A percentile compares a stretch with the other conserved stretches of the same genome.
These are phyloP conservation scores for Epichloe glyceriae DNA, from an alignment of 2,329 filamentous ascomycete species.

Conservation along the genomic window DNA sequence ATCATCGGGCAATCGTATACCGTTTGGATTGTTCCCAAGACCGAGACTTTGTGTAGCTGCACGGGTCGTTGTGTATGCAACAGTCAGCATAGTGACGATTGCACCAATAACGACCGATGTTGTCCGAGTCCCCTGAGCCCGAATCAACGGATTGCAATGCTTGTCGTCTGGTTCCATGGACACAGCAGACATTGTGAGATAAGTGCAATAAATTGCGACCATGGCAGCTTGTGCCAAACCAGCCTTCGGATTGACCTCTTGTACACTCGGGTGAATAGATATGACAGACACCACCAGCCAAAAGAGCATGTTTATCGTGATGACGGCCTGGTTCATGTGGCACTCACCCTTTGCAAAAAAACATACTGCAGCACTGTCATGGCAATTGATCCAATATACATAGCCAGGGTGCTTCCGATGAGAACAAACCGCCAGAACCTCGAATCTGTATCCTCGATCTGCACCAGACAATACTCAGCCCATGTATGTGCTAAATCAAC, in stretches of 20 bases:
- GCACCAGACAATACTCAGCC: conserved; percentile 89
- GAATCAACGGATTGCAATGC: conserved; percentile 83
- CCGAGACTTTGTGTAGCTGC: conserved; percentile 85
- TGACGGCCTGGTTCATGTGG: conserved; percentile 92
- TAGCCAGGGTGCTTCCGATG: conserved; percentile 82
- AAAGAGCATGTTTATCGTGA: conserved; percentile 83
- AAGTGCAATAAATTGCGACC: conserved; percentile 96
- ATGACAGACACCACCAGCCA: conserved; percentile 69
- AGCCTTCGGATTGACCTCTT: conserved; percentile 85
- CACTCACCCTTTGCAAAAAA: conserved; percentile 80
- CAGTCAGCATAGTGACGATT: conserved; percentile 89
- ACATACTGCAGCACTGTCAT: conserved; percentile 97
- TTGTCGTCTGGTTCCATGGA: conserved; percentile 96
- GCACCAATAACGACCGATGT: conserved; percentile 87
- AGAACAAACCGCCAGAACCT: conserved; percentile 72
- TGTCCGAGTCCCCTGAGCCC: conserved; percentile 73
- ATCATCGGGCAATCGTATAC: conserved; percentile 49
- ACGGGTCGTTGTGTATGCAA: conserved; percentile 93
- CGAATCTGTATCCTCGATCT: conserved; percentile 85
- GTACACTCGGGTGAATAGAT: conserved; percentile 80
- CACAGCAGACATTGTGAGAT: conserved; percentile 94
- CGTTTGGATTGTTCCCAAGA: conserved; percentile 40
- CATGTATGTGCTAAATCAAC: conserved; percentile 94
- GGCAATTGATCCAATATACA: conserved; percentile 81
- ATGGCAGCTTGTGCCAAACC: conserved; percentile 95